These are phyloP conservation scores for Tuber indicum DNA, from an alignment of 495 filamentous ascomycete species.

Conservation along the genomic window DNA sequence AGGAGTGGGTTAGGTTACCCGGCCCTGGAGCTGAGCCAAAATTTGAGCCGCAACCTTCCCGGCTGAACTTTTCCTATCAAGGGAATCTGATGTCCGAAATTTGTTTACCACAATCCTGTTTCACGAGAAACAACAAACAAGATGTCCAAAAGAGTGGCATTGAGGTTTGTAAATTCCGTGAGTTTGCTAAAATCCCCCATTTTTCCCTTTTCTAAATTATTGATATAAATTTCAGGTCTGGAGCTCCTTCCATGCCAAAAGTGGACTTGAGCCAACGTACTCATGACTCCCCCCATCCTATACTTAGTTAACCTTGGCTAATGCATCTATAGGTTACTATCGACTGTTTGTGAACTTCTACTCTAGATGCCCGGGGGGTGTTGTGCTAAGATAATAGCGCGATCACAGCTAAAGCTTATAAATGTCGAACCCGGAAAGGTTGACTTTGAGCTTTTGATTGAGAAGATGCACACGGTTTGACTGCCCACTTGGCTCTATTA, in stretches of 20 bases:
- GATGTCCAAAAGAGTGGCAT: background rate
- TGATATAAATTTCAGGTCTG: constrained; percentile 25
- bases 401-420: constrained; percentile 62
- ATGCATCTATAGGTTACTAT: background rate
- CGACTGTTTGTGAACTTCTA: background rate
- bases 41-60: background rate
- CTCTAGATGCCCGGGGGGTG: background rate
- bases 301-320: background rate
- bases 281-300: background rate
- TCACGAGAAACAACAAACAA: background rate
- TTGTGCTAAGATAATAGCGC: background rate
- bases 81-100: background rate
- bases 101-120: background rate
- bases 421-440: constrained; percentile 71
- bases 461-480: constrained; percentile 78
- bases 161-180: background rate
- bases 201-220: background rate
- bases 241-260: constrained; percentile 29
- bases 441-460: constrained; percentile 77
- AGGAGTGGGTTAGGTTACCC: background rate
- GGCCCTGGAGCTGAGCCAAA: background rate
- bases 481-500: background rate
- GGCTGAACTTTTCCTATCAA: background rate
- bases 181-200: background rate
- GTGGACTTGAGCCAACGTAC: constrained; percentile 35